Conservation (phyloP, 805 yeast species). For the Myxozyma mucilagina region DNA sequence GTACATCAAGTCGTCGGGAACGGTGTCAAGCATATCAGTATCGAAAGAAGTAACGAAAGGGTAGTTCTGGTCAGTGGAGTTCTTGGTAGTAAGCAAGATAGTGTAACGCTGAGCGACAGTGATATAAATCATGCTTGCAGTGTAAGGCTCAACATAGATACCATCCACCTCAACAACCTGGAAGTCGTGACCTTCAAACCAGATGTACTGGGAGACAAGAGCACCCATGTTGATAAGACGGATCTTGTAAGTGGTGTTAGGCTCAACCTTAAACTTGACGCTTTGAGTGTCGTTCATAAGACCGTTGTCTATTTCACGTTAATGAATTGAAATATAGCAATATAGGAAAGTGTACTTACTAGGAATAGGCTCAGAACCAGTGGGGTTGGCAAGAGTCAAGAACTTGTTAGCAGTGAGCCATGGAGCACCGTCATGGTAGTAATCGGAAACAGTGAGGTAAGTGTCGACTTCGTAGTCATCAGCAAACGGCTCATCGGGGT, state of each 20-base stretch:
- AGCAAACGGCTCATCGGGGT: constrained; percentile 59
- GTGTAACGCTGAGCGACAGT: constrained; percentile 92
- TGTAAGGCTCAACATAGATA: constrained; percentile 72
- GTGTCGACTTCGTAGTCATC: constrained; percentile 77
- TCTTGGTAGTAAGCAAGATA: constrained; percentile 72
- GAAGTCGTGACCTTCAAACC: constrained; percentile 84
- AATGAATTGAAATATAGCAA: background rate
- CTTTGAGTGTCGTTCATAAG: constrained; percentile 81
- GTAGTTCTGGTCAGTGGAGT: constrained; percentile 60
- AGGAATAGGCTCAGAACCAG: constrained; percentile 98
- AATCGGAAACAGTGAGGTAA: constrained; percentile 68
- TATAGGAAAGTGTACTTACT: background rate
- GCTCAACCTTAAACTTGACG: constrained; percentile 74
- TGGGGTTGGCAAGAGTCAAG: constrained; percentile 77
- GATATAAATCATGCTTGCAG: constrained; percentile 70
- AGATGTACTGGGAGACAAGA: constrained; percentile 84
- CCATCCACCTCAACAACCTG: constrained; percentile 93
- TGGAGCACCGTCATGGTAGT: constrained; percentile 73
- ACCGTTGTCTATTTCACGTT: constrained; percentile 48
- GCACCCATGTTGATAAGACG: constrained; percentile 87
- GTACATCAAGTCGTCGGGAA: constrained; percentile 63
- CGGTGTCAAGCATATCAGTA: constrained; percentile 73
- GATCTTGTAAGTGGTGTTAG: constrained; percentile 79
- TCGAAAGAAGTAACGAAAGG: constrained; percentile 84
- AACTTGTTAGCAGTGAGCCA: constrained; percentile 55